Evolutionary conservation across 139 green algal genomes (phyloP).

Genomic region (Prasinococcaceae sp.): DNA sequence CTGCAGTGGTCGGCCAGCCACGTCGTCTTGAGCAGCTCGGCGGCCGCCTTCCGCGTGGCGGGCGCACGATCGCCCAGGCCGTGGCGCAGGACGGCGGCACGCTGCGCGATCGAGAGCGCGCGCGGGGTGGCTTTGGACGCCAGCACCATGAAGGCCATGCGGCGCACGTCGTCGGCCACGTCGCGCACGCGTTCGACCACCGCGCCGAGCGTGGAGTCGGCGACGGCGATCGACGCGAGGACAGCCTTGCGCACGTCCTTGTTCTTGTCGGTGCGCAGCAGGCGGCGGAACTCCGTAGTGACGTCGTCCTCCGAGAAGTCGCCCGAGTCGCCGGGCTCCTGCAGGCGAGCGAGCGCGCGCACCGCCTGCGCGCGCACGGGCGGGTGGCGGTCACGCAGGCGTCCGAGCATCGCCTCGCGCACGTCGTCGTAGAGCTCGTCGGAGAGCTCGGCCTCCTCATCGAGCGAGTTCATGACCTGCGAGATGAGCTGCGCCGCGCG

Average conservation of each 20-base stretch:
- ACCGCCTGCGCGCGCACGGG: constrained; percentile 36
- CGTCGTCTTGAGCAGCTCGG: constrained; percentile 18
- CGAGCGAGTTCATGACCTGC: constrained; percentile 26
- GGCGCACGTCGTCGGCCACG: constrained; percentile 36
- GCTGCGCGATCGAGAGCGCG: constrained; percentile 15
- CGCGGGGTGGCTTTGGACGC: constrained; percentile 19
- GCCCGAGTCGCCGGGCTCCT: constrained; percentile 22
- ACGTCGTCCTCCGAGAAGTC: constrained; percentile 34
- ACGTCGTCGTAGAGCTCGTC: constrained; percentile 34
- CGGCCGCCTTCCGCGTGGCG: constrained; percentile 13
- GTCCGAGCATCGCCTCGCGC: constrained; percentile 27
- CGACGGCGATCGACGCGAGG: constrained; percentile 31
- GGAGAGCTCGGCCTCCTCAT: constrained; percentile 22
- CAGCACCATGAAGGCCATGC: constrained; percentile 32
- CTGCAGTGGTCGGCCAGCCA: constrained; percentile 32
- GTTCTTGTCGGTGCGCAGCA: constrained; percentile 40
- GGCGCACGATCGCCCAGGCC: constrained; percentile 34
- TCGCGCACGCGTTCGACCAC: constrained; percentile 38
- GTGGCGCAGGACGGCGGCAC: constrained; percentile 22
- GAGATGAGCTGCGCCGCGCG: constrained; percentile 29
- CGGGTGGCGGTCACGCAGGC: constrained; percentile 39
- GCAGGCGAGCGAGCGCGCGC: constrained; percentile 32
- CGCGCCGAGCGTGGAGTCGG: constrained; percentile 15
- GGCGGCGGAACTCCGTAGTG: constrained; percentile 20
- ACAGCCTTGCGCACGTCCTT: constrained; percentile 48